Conservation (phyloP, 2,329 filamentous ascomycete genomes). For the Fusarium decemcellulare region DNA sequence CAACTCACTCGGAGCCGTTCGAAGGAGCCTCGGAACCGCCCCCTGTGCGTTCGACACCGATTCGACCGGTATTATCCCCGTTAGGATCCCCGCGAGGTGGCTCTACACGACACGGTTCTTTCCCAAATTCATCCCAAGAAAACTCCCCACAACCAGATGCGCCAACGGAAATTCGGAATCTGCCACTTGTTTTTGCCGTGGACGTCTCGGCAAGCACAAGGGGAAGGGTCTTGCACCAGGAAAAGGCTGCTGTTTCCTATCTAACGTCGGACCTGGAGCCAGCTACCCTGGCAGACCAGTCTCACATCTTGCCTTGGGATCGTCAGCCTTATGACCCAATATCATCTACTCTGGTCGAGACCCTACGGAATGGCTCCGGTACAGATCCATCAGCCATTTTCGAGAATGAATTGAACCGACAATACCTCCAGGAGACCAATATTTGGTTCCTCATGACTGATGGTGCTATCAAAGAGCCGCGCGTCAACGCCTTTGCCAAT, state of each 20-base stretch:
- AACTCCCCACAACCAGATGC: too few species aligned
- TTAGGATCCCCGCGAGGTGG: too few species aligned
- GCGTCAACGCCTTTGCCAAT: not conserved
- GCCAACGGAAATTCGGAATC: not conserved
- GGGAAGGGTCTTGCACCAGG: not conserved
- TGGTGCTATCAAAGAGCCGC: not conserved
- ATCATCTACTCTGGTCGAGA: not conserved
- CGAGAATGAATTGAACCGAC: not conserved
- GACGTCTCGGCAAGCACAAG: not conserved
- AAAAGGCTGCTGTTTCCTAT: not conserved
- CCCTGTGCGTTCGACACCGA: too few species aligned
- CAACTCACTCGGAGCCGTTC: too few species aligned
- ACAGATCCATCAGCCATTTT: not conserved
- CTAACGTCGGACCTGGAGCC: not conserved
- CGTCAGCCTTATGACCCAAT: not conserved
- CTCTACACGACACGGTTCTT: too few species aligned
- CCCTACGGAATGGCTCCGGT: not conserved
- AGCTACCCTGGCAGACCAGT: not conserved
- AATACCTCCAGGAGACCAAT: not conserved
- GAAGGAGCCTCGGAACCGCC: too few species aligned
- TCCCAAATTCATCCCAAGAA: too few species aligned
- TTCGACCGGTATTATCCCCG: too few species aligned
- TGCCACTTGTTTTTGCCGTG: not conserved
- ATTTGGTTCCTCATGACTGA: not conserved
- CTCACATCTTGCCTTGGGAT: not conserved